phyloP scores from a whole-genome alignment of 129 eudicot species.

The Solidago caesia region DNA sequence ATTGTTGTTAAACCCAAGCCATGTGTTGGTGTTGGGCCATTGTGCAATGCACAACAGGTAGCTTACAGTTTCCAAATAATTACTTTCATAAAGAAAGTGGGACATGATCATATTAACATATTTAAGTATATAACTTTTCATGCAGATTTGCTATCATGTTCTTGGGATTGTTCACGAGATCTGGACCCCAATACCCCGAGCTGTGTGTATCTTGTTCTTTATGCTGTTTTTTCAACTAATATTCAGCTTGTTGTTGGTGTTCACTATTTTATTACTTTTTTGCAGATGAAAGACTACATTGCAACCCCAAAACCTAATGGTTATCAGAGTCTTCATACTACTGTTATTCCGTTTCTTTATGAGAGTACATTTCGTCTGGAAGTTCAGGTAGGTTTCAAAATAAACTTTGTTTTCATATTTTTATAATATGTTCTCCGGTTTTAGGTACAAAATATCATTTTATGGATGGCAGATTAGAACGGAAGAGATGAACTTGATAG shows the following conservation, averaged over 20 bases:
- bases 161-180: constrained; percentile 91
- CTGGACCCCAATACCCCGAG: constrained; percentile 93
- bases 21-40: constrained; percentile 76
- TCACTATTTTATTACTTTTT: constrained; percentile 23
- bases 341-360: constrained; percentile 88
- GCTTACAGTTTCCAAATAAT: constrained; percentile 8
- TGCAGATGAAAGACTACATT: constrained; percentile 95
- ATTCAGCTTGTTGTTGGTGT: constrained; percentile 3
- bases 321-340: constrained; percentile 92
- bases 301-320: constrained; percentile 98
- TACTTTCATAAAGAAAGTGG: constrained; percentile 3
- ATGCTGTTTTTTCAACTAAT: constrained; percentile 4
- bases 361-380: constrained; percentile 93
- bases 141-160: constrained; percentile 88
- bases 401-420: constrained; percentile 5
- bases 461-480: constrained; percentile 69
- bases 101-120: neutral
- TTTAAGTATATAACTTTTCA: neutral
- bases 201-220: constrained; percentile 50
- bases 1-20: constrained; percentile 82
- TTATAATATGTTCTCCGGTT: neutral
- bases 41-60: constrained; percentile 89
- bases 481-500: constrained; percentile 94
- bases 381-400: constrained; percentile 60
- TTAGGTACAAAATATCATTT: neutral